A percentile compares a stretch with the other conserved stretches of the same genome.
Conservation (phyloP, 2,329 filamentous ascomycete species). For the Trichoderma sp. region DNA sequence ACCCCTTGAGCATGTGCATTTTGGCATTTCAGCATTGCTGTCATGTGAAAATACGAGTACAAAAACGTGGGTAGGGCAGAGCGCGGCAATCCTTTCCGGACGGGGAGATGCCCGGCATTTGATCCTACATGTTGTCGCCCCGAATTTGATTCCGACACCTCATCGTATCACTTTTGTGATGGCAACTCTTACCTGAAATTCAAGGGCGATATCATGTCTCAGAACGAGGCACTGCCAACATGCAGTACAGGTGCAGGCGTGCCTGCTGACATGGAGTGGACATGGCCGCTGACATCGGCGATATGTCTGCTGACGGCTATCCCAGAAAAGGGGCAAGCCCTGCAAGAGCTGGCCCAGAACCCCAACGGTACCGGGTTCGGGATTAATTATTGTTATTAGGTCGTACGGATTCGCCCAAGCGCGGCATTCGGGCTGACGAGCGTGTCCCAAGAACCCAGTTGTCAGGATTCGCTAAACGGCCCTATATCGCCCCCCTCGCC, state of each 20-base stretch:
- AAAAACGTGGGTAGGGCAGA: neutral
- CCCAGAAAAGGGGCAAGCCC: neutral
- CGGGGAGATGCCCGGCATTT: neutral
- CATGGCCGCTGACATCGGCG: neutral
- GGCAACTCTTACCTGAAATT: neutral
- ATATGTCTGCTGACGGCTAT: constrained; percentile 1
- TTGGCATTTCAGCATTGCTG: neutral
- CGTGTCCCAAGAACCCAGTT: neutral
- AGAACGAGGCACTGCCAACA: neutral
- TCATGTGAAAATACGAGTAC: neutral
- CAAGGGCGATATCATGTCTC: neutral
- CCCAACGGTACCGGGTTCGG: neutral
- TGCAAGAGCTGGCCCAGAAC: neutral
- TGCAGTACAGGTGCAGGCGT: neutral
- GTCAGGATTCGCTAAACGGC: constrained; percentile 3
- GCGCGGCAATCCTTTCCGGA: neutral
- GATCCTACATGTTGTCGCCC: neutral
- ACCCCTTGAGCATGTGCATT: neutral
- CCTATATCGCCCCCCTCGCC: neutral
- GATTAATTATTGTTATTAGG: neutral
- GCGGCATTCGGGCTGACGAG: neutral
- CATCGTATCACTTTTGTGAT: neutral
- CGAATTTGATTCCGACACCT: neutral
- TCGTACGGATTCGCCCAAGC: neutral
- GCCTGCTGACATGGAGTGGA: neutral